These are phyloP conservation scores for Hamigera avellanea DNA, from an alignment of 495 filamentous ascomycete genomes.

Conservation along the genomic window DNA sequence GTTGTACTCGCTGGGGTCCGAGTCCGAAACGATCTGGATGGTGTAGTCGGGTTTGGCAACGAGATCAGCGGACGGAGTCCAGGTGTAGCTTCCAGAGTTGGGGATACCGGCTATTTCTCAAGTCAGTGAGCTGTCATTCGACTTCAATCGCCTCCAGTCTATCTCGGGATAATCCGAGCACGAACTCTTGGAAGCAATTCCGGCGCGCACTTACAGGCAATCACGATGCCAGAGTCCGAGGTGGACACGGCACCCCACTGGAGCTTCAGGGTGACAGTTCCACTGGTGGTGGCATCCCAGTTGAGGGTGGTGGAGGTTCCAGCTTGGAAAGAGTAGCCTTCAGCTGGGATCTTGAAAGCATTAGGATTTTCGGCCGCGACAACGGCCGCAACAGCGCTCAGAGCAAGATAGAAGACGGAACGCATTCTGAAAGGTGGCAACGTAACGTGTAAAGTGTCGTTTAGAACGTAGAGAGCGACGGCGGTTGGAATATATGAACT, in stretches of 20 bases:
- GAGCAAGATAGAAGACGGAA: conserved; percentile 22
- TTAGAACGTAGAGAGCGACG: too few relatives aligned
- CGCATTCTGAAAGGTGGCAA: conserved; percentile 42
- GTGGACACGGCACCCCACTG: conserved; percentile 37
- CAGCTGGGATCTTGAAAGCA: conserved; percentile 40
- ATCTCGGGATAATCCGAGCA: neutral
- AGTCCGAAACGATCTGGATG: conserved; percentile 44
- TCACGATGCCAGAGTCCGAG: conserved; percentile 28
- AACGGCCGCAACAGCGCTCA: conserved; percentile 29
- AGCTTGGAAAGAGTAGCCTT: conserved; percentile 34
- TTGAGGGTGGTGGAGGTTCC: conserved; percentile 39
- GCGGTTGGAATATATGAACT: too few relatives aligned
- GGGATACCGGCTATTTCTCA: conserved; percentile 30
- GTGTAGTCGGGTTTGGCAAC: conserved; percentile 41
- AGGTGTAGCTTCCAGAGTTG: conserved; percentile 48
- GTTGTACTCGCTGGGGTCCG: conserved; percentile 34
- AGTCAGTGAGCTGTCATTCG: conserved; percentile 11
- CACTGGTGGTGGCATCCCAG: conserved; percentile 42
- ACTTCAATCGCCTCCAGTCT: neutral
- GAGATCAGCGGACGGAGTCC: conserved; percentile 34
- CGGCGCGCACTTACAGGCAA: conserved; percentile 39
- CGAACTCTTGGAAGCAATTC: neutral
- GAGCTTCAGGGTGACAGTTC: conserved; percentile 43
- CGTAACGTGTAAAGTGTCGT: neutral
- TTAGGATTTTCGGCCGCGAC: conserved; percentile 30